Conservation (phyloP, 352 stramenopile genomes). For the Globisporangium solare region DNA sequence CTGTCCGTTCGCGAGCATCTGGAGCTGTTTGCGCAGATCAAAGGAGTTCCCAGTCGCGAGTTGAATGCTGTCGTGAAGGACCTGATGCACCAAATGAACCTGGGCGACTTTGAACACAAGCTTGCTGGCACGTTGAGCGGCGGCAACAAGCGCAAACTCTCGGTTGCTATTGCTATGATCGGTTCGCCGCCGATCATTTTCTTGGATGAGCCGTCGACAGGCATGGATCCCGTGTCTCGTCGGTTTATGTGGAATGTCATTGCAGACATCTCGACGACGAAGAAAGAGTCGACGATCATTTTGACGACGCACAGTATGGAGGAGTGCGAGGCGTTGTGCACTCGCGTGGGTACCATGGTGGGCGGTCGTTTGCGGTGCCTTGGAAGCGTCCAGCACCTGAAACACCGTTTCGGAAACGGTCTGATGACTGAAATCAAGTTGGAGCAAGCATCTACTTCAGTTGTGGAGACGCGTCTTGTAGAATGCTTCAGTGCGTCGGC, state of each 20-base stretch:
- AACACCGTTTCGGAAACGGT: conserved; percentile 94
- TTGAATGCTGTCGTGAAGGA: conserved; percentile 50
- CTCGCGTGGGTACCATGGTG: conserved; percentile 94
- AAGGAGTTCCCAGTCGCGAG: conserved; percentile 50
- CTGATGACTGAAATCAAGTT: conserved; percentile 88
- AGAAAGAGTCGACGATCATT: conserved; percentile 80
- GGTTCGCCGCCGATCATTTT: conserved; percentile 86
- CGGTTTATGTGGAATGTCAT: conserved; percentile 96
- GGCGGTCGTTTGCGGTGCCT: conserved; percentile 69
- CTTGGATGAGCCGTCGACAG: conserved; percentile 86
- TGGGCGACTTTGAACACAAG: conserved; percentile 54
- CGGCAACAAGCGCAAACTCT: conserved; percentile 92
- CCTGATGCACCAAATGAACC: conserved; percentile 64
- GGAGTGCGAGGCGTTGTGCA: conserved; percentile 93
- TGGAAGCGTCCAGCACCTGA: conserved; percentile 92
- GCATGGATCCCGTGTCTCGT: conserved; percentile 92
- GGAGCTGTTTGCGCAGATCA: conserved; percentile 89
- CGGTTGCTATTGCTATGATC: conserved; percentile 91
- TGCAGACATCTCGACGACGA: conserved; percentile 59
- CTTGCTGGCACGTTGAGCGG: conserved; percentile 50
- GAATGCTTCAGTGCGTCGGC: conserved; percentile 20
- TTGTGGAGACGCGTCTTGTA: conserved; percentile 30
- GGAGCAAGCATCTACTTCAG: conserved; percentile 20
- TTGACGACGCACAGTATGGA: conserved; percentile 97
- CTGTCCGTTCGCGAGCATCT: conserved; percentile 86